A percentile compares a stretch with the other conserved stretches of the same genome.
Evolutionary conservation across 768 basidiomycete species (phyloP).

Genomic region (Lactifluus pinguis): DNA sequence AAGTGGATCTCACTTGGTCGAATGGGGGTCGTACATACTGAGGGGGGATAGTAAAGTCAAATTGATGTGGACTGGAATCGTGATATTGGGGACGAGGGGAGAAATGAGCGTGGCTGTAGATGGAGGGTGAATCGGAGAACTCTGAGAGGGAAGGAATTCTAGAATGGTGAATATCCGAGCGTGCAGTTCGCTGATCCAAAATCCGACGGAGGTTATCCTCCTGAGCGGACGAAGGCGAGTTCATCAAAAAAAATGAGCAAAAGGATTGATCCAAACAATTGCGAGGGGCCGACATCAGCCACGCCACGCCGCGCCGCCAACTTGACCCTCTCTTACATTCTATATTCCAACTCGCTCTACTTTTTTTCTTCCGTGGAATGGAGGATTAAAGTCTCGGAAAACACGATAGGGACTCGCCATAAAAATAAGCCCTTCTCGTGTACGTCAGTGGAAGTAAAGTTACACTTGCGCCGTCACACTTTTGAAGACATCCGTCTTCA

Average conservation of each 20-base stretch:
- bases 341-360: background rate
- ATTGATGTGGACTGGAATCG: slow-evolving; percentile 23
- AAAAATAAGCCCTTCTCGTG: too few relatives aligned
- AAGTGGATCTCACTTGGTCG: slow-evolving; percentile 20
- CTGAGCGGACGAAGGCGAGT: slow-evolving; percentile 31
- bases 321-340: background rate
- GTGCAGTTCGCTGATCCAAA: slow-evolving; percentile 45
- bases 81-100: slow-evolving; percentile 38
- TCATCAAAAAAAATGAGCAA: slow-evolving; percentile 29
- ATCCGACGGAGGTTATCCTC: slow-evolving; percentile 42
- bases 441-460: too few relatives aligned
- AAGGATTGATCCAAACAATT: slow-evolving; percentile 1
- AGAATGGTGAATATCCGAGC: slow-evolving; percentile 36
- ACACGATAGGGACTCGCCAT: too few relatives aligned
- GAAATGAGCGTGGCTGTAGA: slow-evolving; percentile 54
- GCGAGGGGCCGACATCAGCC: background rate
- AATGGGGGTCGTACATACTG: slow-evolving; percentile 12
- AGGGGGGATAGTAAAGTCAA: slow-evolving; percentile 24
- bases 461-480: background rate
- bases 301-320: background rate
- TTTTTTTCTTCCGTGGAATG: background rate
- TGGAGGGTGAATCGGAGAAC: slow-evolving; percentile 57
- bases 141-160: slow-evolving; percentile 50
- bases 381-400: too few relatives aligned
- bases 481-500: background rate